These are phyloP conservation scores for Cryptococcus sp. DNA, from an alignment of 1,284 basidiomycete species.

Conservation along the genomic window DNA sequence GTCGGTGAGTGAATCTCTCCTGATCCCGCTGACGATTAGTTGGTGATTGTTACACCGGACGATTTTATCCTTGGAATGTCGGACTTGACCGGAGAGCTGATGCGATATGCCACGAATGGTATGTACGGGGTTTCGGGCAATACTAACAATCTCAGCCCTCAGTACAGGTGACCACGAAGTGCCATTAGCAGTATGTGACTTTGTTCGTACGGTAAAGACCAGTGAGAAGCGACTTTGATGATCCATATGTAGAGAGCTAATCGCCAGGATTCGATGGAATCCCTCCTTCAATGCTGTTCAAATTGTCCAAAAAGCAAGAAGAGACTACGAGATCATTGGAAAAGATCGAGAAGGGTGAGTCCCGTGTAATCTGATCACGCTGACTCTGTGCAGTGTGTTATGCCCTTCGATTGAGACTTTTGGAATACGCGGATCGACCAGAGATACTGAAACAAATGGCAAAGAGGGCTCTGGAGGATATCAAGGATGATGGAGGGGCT, in stretches of 20 bases:
- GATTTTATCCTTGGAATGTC: constrained; percentile 91
- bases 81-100: constrained; percentile 91
- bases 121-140: constrained; percentile 4
- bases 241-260: background rate
- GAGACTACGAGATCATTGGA: constrained; percentile 79
- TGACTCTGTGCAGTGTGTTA: constrained; percentile 43
- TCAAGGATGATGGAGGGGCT: constrained; percentile 16
- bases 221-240: constrained; percentile 50
- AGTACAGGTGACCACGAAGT: constrained; percentile 65
- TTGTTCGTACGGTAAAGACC: constrained; percentile 73
- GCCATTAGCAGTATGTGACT: constrained; percentile 66
- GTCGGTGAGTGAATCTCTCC: constrained; percentile 53
- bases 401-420: constrained; percentile 39
- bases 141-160: constrained; percentile 40
- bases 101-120: constrained; percentile 80
- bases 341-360: constrained; percentile 88
- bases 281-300: constrained; percentile 22
- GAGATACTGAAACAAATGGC: constrained; percentile 44
- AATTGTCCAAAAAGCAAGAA: constrained; percentile 79
- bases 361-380: background rate
- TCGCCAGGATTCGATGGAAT: constrained; percentile 35
- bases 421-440: constrained; percentile 46
- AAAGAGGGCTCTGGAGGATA: constrained; percentile 44
- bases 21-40: constrained; percentile 14
- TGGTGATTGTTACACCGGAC: constrained; percentile 65